Conservation (phyloP, 768 basidiomycete genomes). For the Dioszegia aurantiaca region DNA sequence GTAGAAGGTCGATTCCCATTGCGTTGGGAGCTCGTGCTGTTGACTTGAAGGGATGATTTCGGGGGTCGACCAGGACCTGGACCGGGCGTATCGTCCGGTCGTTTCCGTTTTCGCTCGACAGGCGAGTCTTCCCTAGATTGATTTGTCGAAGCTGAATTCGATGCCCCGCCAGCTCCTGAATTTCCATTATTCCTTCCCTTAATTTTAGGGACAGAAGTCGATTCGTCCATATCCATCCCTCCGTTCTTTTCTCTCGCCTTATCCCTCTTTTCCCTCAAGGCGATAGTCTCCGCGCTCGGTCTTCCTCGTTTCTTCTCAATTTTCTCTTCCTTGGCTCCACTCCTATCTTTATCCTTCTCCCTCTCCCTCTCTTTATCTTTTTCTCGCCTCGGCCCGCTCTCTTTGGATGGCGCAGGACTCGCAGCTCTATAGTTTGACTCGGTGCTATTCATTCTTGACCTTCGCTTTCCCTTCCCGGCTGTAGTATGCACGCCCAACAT, state of each 20-base stretch:
- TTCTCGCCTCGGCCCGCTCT: not conserved
- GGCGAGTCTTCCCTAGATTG: slow-evolving; percentile 14
- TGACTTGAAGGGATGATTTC: too few relatives aligned
- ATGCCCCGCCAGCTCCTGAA: not conserved
- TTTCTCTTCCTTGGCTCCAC: not conserved
- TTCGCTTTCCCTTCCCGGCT: not conserved
- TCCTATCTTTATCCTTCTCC: slow-evolving; percentile 1
- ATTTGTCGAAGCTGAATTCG: too few relatives aligned
- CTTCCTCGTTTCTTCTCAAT: slow-evolving; percentile 2
- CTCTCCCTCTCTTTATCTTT: slow-evolving; percentile 5
- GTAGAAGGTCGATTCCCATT: not conserved
- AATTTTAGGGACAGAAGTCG: not conserved
- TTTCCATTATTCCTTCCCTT: not conserved
- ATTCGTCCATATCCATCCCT: not conserved
- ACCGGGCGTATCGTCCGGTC: slow-evolving; percentile 13
- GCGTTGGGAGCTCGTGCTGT: too few relatives aligned
- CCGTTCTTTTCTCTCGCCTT: not conserved
- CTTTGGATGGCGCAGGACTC: not conserved
- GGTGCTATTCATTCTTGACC: slow-evolving; percentile 4
- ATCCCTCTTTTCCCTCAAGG: not conserved
- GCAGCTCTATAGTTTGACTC: not conserved
- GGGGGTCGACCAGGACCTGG: not conserved
- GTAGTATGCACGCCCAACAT: too few relatives aligned
- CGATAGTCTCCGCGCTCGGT: not conserved
- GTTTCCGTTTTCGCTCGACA: slow-evolving; percentile 13